phyloP scores from a whole-genome alignment of 1,139 yeast species.

The Nakaseomyces nivariensis region DNA sequence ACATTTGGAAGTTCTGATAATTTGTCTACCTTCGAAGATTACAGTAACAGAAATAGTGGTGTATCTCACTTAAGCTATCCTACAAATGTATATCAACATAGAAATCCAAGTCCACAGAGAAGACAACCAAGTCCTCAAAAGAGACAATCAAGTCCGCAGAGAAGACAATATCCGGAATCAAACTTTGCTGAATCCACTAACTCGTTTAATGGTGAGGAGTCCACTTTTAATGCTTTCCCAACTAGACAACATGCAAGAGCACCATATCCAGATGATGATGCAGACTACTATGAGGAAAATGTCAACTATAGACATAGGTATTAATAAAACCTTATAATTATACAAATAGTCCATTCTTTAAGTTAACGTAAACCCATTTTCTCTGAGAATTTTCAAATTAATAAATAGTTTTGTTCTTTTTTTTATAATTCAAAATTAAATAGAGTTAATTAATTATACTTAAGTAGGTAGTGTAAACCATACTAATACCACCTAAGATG shows the following conservation, averaged over 20 bases:
- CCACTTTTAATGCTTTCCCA: not conserved
- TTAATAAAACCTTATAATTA: not conserved
- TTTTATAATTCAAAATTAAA: too few species aligned
- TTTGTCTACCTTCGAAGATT: not conserved
- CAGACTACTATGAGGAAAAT: slow-evolving; percentile 1
- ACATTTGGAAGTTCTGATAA: not conserved
- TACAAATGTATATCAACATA: not conserved
- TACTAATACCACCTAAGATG: slow-evolving; percentile 47
- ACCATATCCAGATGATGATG: slow-evolving; percentile 1
- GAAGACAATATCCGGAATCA: not conserved
- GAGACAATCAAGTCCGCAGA: not conserved
- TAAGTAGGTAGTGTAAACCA: slow-evolving; percentile 58
- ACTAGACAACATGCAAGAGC: not conserved
- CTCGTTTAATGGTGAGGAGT: not conserved
- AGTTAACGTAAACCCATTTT: too few species aligned
- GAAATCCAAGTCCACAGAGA: not conserved
- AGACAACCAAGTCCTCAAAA: not conserved
- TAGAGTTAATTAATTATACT: slow-evolving; percentile 29
- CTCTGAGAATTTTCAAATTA: not conserved
- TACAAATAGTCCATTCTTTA: too few species aligned
- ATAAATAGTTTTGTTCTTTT: not conserved
- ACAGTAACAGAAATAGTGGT: not conserved
- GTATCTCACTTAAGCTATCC: not conserved
- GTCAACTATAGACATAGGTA: not conserved
- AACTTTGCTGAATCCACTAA: not conserved